Base-by-base conservation (phyloP, 352 stramenopile genomes). In the Globisporangium spinosum region DNA sequence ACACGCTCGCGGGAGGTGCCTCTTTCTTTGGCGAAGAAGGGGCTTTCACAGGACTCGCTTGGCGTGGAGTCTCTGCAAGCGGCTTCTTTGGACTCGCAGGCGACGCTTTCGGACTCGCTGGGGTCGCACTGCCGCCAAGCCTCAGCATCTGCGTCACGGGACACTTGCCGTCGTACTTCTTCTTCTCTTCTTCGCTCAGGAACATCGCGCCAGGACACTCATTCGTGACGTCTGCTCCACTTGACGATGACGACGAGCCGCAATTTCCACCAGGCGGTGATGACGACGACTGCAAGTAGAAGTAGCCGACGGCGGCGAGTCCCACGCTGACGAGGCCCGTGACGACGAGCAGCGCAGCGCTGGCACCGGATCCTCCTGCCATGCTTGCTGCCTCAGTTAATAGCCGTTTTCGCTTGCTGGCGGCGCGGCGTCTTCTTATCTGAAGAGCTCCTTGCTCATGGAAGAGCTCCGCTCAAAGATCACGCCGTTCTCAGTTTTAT, bases 261-360 rank as follows among this genome's bases (percentile, higher is more conserved):
- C 12, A 13, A 17, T 29, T 35, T 3, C 20, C 1, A 0, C 20
- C 15, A 27, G 17, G 40, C 15, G 49, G 20, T 2, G 65, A 54
- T 9, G 58, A 57, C 25, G 58, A n/a, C 15, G 67, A 63, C 40
- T 89, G 80, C 62, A 88, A 65, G 70, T 84, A 89, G 53, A 86
- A 79, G 65, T 79, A 89, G 58, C 82, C 84, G 51, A 87, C 74
- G 12, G 76, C 75, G 1, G 76, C 77, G 64, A 92, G 75, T 17
- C 78, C 77, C 23, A 92, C 68, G 66, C 82, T 80, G 45, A 92
- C 70, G 54, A 92, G 71, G 17, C 82, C 77, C 65, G 84, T 89
- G 65, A 86, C 70, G 49, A 88, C 70, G 63, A 92, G 67, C 63
- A 90, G 74, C 71, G 79, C 68, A 15, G 75, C 64, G 58, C 70